A percentile compares a stretch with the other conserved stretches of the same genome.
These are phyloP conservation scores for Penicillium bovifimosum DNA, from an alignment of 495 filamentous ascomycete genomes.

Conservation along the genomic window DNA sequence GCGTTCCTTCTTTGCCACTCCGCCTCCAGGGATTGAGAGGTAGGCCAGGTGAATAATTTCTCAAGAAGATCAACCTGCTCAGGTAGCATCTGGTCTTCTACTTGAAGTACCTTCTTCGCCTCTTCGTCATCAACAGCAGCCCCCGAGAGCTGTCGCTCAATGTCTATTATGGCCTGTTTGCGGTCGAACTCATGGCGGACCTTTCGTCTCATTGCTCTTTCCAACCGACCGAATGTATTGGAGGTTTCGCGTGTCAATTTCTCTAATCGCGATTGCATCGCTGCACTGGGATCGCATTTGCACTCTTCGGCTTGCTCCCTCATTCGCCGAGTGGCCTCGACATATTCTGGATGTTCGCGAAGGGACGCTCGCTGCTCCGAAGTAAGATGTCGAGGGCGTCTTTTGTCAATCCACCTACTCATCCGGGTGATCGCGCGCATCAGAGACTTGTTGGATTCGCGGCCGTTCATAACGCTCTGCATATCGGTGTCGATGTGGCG, in stretches of 20 bases:
- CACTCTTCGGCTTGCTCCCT: conserved; percentile 5
- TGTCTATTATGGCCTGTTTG: conserved; percentile 21
- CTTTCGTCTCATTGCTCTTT: conserved; percentile 8
- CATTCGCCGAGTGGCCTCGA: conserved; percentile 1
- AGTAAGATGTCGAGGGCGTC: conserved; percentile 28
- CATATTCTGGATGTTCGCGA: conserved; percentile 17
- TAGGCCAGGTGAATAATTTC: conserved; percentile 26
- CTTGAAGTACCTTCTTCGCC: conserved; percentile 17
- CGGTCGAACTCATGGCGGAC: conserved; percentile 18
- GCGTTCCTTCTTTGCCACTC: conserved; percentile 23
- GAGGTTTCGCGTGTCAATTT: conserved; percentile 11
- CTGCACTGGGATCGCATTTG: conserved; percentile 2
- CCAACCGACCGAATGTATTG: conserved; percentile 16
- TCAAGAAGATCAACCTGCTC: conserved; percentile 22
- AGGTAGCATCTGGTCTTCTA: conserved; percentile 18
- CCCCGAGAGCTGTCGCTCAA: conserved; percentile 20
- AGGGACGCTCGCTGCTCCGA: conserved; percentile 22
- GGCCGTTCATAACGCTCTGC: conserved; percentile 26
- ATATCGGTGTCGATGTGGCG: conserved; percentile 30
- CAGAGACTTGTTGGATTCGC: conserved; percentile 21
- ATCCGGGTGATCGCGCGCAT: conserved; percentile 31
- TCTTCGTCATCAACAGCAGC: conserved; percentile 17
- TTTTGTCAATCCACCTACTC: conserved; percentile 31
- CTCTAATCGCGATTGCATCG: conserved; percentile 3
- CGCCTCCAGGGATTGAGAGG: conserved; percentile 22